These are phyloP conservation scores for Piper betle DNA, from an alignment of 164 flowering plant genomes.

Conservation along the genomic window DNA sequence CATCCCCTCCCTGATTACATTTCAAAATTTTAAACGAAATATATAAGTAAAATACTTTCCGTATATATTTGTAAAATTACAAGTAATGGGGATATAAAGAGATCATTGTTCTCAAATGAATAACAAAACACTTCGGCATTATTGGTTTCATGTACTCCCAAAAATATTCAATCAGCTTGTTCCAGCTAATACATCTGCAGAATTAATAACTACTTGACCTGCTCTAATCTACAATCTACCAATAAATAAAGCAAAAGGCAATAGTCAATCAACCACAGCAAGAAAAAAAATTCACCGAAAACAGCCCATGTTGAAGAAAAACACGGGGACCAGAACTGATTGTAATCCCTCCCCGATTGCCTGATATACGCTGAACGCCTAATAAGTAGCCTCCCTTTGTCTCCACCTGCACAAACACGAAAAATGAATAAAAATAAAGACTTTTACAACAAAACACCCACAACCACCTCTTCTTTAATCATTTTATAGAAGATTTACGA, in stretches of 20 bases:
- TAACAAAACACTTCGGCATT: not conserved
- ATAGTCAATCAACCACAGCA: not conserved
- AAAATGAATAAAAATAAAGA: not conserved
- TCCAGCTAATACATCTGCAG: not conserved
- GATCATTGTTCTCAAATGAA: not conserved
- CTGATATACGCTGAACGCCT: slow-evolving; percentile 63
- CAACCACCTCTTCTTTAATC: not conserved
- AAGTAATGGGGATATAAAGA: too few species aligned
- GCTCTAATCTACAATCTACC: not conserved
- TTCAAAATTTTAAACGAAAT: not conserved
- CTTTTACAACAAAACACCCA: not conserved
- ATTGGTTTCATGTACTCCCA: not conserved
- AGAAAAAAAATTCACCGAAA: slow-evolving; percentile 35
- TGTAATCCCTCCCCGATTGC: slow-evolving; percentile 17
- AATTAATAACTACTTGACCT: not conserved
- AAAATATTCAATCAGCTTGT: not conserved
- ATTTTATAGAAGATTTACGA: not conserved
- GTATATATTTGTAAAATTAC: too few species aligned
- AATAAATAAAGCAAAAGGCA: not conserved
- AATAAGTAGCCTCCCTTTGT: slow-evolving; percentile 69
- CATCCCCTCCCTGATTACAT: not conserved
- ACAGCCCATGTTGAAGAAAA: slow-evolving; percentile 76
- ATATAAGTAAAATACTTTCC: not conserved
- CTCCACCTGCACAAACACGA: slow-evolving; percentile 29
- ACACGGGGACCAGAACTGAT: slow-evolving; percentile 48